Percentiles rank a stretch among this genome's conserved stretches.
phyloP scores from a whole-genome alignment of 108 stramenopile genomes.

The Cyclotella sp. region DNA sequence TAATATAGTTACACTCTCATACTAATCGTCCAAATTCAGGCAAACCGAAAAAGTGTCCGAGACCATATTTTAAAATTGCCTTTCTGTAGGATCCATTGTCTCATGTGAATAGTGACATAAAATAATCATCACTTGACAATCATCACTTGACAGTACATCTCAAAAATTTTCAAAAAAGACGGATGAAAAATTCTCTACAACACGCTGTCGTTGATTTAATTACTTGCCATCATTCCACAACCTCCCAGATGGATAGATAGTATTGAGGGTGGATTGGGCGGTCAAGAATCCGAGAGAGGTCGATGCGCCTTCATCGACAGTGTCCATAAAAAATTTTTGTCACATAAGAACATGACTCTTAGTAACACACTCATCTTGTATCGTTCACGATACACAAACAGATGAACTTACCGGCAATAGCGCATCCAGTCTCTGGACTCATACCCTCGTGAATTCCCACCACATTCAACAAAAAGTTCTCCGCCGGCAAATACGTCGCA shows the following conservation, averaged over 20 bases:
- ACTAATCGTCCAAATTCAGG: no score
- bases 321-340: no score
- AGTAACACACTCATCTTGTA: not conserved
- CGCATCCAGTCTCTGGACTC: conserved; percentile 63
- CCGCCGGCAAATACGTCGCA: conserved; percentile 77
- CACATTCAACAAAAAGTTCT: conserved; percentile 81
- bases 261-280: conserved; percentile 68
- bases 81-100: no score
- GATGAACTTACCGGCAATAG: conserved; percentile 62
- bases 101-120: no score
- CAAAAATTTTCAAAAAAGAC: no score
- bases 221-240: conserved; percentile 78
- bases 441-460: conserved; percentile 78
- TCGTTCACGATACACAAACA: not conserved
- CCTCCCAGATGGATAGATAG: conserved; percentile 69
- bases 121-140: no score
- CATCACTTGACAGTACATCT: no score
- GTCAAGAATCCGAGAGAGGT: conserved; percentile 74
- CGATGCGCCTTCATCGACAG: conserved; percentile 35
- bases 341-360: no score
- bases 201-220: not conserved
- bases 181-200: no score
- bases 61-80: no score
- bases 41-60: no score
- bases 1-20: no score